Base-by-base conservation (phyloP, 2,329 filamentous ascomycete genomes). In the Stagonosporopsis cucurbitacearum region DNA sequence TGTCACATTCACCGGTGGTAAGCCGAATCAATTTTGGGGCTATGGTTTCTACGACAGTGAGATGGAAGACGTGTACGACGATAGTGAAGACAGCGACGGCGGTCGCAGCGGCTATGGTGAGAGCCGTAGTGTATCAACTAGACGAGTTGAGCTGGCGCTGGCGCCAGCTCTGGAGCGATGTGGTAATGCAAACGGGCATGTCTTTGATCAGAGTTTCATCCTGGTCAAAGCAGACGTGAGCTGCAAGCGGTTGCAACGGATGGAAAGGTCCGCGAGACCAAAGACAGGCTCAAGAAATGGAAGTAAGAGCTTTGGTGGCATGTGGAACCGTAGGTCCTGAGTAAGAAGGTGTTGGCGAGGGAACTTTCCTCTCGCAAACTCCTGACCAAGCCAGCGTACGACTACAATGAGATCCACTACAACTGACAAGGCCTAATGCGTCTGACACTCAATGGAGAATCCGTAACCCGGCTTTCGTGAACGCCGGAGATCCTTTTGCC, bases 151-250 rank as follows among this genome's bases (percentile, higher is more conserved):
- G 47, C 54, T 75, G 7, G 66, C 67, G 17, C 62, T 75, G 50
- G 73, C 73, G n/a, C 73, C 73, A 39, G 73, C 73, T 28, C 57
- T 75, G 20, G 73, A 75, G 55, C 63, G 73, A 56, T 74, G 72
- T 32, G 73, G 73, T 19, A 75, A 75, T 60, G 70, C 73, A 23
- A 75, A 75, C 44, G 73, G 73, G 17, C 69, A 74, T 59, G 60
- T 74, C 3, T 75, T 75, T 54, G 72, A 74, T 33, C 68, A 74
- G 45, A 71, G 65, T 48, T 75, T 75, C 43, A 73, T 75, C 23
- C 55, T 75, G 28, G 66, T 75, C 37, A 75, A 75, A 50, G 71
- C 73, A 32, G 73, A 75, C 50, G 73, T 75, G 15, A 74, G 63
- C 19, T 75, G 73, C 58, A 74, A 65, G 58, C 62, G 67, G 45